Base-by-base conservation (phyloP, 305 asterid species). In the Striga hermonthica region DNA sequence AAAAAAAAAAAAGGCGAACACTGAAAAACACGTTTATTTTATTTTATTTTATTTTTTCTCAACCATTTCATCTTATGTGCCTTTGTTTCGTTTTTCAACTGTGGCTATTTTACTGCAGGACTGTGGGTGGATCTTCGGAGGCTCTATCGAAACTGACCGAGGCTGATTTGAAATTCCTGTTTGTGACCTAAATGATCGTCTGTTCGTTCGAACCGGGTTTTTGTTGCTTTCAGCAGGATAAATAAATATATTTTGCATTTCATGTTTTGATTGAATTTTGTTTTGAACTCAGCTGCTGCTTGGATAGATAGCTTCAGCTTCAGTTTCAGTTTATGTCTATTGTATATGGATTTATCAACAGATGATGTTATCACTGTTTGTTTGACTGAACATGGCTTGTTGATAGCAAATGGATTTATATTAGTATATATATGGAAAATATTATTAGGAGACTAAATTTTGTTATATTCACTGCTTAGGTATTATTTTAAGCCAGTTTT, bases 71-170 rank as follows among this genome's bases (percentile, higher is more conserved):
- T 22, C 31, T 22, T 12, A 8, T 7, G 37, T 6, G 38, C 38
- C 38, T 7, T 34, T 31, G 31, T 56, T 31, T 4, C 4, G 12
- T 50, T 37, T 16, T 39, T 38, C 45, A 40, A 73, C 35, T n/a
- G 36, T 28, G 63, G 64, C 50, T 65, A 66, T 59, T 57, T n/a
- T 69, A 63, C 57, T 76, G 64, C 84, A 92, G 98, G 83, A 92
- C 97, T 63, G 93, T 92, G 7, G 97, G 97, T 68, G 96, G 97
- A 61, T 80, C 82, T 68, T 70, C 91, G 1, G 95, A 86, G 74
- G 96, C 95, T 40, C 65, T 87, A 16, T 87, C 93, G 15, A 89
- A 87, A 71, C 78, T 92, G 10, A 84, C 96, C 0, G 97, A 86
- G 79, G 94, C 86, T 39, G 98, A 92, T 82, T 39, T 92, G 78